Evolutionary conservation across 2,329 filamentous ascomycete genomes (phyloP), one percentile per base, ranked within the genome.

Genomic region (Stemphylium lycopersici): DNA sequence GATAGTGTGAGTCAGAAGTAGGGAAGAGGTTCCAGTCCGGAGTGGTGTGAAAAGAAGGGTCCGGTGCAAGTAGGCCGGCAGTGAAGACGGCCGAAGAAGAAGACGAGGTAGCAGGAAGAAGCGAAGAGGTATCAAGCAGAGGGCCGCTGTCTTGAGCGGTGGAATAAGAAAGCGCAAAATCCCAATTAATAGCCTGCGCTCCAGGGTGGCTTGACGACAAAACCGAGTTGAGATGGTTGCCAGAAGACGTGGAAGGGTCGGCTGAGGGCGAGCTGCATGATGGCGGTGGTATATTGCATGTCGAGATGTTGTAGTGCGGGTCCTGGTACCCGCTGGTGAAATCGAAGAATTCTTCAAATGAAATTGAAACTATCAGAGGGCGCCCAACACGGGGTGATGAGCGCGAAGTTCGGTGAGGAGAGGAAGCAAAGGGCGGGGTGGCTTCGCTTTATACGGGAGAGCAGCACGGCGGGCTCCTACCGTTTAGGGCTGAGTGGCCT

Each of bases 311-410:
- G 61, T 57, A 61, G 55, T 52, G 69, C 72, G 72, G 70, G 69
- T 63, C 65, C 54, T 65, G 54, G 43, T 65, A 62, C 71, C 71
- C 72, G 72, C 70, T 71, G 65, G 62, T 66, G 62, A 70, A 72
- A 66, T 62, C 65, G 62, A 73, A 59, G 61, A 66, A 70, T 31
- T 73, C 69, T 57, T 74, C 72, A 73, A 69, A 65, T 55, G 63
- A 63, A 73, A 74, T 73, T 73, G 66, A 67, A 60, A 62, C 59
- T 58, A 62, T 50, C 39, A 51, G 62, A 68, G 63, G 58, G 60
- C 70, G 69, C 72, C 69, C 69, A 69, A 62, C 72, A 69, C 67
- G 47, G 68, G 65, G 69, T 70, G 66, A 63, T 64, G 70, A 73
- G 70, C 67, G 71, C 66, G 61, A 45, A 47, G 49, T 62, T 59